A percentile compares a stretch with the other conserved stretches of the same genome.
Evolutionary conservation across 169 alveolate species (phyloP).

Genomic region (Perkinsus chesapeaki): DNA sequence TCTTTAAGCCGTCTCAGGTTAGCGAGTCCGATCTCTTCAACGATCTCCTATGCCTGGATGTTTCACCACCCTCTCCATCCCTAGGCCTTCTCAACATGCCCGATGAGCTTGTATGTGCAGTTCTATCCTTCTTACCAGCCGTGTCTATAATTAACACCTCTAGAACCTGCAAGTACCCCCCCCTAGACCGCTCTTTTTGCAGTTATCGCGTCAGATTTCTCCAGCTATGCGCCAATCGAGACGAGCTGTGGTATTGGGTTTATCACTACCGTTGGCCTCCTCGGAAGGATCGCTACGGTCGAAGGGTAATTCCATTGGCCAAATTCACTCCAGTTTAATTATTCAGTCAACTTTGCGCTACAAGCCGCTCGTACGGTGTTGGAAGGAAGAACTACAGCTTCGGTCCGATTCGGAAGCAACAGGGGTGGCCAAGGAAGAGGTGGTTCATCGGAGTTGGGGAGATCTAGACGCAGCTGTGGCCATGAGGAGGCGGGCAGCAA

Average conservation of each 20-base stretch:
- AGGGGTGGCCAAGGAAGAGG: not conserved
- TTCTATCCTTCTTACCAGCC: not conserved
- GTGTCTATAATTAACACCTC: not conserved
- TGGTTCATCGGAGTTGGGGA: not conserved
- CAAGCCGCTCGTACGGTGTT: not conserved
- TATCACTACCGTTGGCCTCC: not conserved
- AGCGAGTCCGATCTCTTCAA: not conserved
- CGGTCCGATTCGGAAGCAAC: not conserved
- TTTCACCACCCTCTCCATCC: not conserved
- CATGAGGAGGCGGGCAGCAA: not conserved
- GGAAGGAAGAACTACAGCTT: not conserved
- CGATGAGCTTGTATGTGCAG: not conserved
- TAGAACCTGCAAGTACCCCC: not conserved
- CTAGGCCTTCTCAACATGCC: not conserved
- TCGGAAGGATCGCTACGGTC: not conserved
- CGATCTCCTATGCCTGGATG: not conserved
- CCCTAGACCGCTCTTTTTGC: not conserved
- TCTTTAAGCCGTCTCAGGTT: not conserved
- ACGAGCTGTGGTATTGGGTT: not conserved
- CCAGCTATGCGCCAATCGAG: not conserved
- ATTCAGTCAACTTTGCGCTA: not conserved
- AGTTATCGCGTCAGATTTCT: not conserved
- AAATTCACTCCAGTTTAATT: not conserved
- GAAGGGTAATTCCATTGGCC: not conserved
- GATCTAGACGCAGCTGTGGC: not conserved